Percentiles rank a stretch among this genome's conserved stretches.
These are phyloP conservation scores for Cryptosporidium ryanae DNA, from an alignment of 169 alveolate species.

Conservation along the genomic window DNA sequence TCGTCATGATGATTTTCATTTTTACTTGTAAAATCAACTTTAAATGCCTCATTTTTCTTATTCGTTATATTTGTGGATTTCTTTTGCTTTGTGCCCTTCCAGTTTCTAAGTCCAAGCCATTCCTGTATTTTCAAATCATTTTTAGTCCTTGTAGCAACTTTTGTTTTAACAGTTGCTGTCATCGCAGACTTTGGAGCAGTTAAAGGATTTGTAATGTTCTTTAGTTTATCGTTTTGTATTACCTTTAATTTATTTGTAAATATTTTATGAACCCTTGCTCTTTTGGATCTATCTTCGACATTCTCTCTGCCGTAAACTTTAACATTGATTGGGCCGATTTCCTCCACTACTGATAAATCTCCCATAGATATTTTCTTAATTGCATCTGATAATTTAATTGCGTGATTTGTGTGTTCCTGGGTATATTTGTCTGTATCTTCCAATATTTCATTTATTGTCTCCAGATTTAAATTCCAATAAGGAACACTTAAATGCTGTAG, in stretches of 20 bases:
- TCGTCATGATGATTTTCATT: background rate
- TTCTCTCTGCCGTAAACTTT: constrained; percentile 16
- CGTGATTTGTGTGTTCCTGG: constrained; percentile 62
- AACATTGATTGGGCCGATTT: constrained; percentile 39
- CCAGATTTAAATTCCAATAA: constrained; percentile 55
- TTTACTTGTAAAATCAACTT: background rate
- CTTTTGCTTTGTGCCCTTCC: constrained; percentile 42
- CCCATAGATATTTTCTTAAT: constrained; percentile 50
- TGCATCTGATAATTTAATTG: constrained; percentile 68
- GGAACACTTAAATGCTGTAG: constrained; percentile 73
- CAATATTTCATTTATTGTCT: constrained; percentile 26
- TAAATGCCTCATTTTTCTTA: background rate
- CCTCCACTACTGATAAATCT: constrained; percentile 55
- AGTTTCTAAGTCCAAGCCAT: constrained; percentile 67
- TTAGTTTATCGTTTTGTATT: constrained; percentile 39
- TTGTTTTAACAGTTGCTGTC: constrained; percentile 14
- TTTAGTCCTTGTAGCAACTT: constrained; percentile 22
- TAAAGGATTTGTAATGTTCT: constrained; percentile 43
- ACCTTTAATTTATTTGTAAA: constrained; percentile 53
- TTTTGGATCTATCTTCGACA: constrained; percentile 1
- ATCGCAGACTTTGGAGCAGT: constrained; percentile 30
- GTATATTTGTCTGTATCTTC: constrained; percentile 53
- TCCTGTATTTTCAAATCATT: constrained; percentile 28
- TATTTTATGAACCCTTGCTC: constrained; percentile 55
- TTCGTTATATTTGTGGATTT: background rate